Evolutionary conservation across 1,284 basidiomycete species (phyloP).

Genomic region (Sporisorium graminicola): DNA sequence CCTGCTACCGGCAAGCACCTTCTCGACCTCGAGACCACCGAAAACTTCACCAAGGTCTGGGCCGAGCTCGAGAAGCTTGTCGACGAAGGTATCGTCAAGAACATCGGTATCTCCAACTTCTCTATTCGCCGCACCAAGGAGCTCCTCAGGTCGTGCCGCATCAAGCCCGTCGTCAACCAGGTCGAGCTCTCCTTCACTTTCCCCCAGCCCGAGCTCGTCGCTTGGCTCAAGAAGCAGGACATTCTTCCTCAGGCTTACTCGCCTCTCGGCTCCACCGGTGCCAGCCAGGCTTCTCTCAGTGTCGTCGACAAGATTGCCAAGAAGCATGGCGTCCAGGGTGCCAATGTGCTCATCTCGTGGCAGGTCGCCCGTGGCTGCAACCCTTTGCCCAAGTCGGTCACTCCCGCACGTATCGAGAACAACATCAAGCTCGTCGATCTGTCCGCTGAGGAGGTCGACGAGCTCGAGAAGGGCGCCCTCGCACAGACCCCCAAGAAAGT

Average conservation of each 20-base stretch:
- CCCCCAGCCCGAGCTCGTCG: constrained; percentile 83
- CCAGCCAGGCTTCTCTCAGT: constrained; percentile 47
- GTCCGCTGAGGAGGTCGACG: constrained; percentile 71
- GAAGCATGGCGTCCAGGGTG: constrained; percentile 56
- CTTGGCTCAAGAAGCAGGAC: constrained; percentile 73
- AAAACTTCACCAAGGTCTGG: constrained; percentile 57
- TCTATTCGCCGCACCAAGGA: constrained; percentile 63
- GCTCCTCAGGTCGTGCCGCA: constrained; percentile 52
- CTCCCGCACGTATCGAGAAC: constrained; percentile 55
- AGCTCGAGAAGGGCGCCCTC: constrained; percentile 72
- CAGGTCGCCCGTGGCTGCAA: constrained; percentile 61
- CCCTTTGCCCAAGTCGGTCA: constrained; percentile 55
- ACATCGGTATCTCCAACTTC: constrained; percentile 76
- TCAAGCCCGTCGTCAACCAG: constrained; percentile 64
- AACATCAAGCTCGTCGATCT: constrained; percentile 71
- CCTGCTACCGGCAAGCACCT: constrained; percentile 72
- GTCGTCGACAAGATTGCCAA: constrained; percentile 60
- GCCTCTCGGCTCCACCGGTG: constrained; percentile 57
- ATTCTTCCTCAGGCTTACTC: constrained; percentile 62
- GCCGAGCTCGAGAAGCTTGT: constrained; percentile 60
- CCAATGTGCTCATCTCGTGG: constrained; percentile 62
- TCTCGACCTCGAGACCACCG: constrained; percentile 76
- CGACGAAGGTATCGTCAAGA: constrained; percentile 60
- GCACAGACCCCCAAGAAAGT: constrained; percentile 54
- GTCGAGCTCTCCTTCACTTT: constrained; percentile 62